phyloP scores from a whole-genome alignment of 148 eudicot genomes.

The Nyssa sinensis region DNA sequence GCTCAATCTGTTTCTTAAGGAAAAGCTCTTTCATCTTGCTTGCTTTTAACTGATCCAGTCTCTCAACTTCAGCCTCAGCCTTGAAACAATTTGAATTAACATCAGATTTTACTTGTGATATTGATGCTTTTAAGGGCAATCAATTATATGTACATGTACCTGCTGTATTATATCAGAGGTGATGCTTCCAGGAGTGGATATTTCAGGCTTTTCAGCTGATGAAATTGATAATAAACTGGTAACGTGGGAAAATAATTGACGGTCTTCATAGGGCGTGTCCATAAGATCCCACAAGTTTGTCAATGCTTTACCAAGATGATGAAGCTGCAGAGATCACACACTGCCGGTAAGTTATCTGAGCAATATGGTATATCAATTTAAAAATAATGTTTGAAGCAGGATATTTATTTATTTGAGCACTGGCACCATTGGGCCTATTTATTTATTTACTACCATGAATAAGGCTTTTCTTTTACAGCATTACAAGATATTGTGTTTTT shows the following conservation, averaged over 20 bases:
- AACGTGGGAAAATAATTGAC: slow-evolving; percentile 56
- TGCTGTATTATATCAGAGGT: slow-evolving; percentile 64
- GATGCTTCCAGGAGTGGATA: slow-evolving; percentile 64
- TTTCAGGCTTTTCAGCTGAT: slow-evolving; percentile 42
- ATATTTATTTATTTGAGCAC: no score
- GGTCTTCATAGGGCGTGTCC: slow-evolving; percentile 75
- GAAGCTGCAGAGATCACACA: slow-evolving; percentile 64
- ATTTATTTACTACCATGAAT: no score
- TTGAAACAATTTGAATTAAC: slow-evolving; percentile 25
- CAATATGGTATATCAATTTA: no score
- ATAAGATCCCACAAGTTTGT: slow-evolving; percentile 87
- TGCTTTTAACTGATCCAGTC: slow-evolving; percentile 84
- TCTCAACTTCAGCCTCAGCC: slow-evolving; percentile 90
- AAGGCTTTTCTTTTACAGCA: no score
- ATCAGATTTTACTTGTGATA: slow-evolving; percentile 9
- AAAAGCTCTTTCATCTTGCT: slow-evolving; percentile 97
- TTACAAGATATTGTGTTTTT: no score
- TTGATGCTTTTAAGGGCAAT: neutral
- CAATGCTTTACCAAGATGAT: slow-evolving; percentile 67
- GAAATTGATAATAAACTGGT: slow-evolving; percentile 45
- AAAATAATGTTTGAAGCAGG: no score
- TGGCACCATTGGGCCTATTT: no score
- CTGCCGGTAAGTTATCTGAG: neutral
- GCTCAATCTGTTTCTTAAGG: slow-evolving; percentile 72
- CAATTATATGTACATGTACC: slow-evolving; percentile 40